Percentiles rank a stretch among this genome's conserved stretches.
phyloP scores from a whole-genome alignment of 2,329 filamentous ascomycete species.

The Eurotiales sp. region DNA sequence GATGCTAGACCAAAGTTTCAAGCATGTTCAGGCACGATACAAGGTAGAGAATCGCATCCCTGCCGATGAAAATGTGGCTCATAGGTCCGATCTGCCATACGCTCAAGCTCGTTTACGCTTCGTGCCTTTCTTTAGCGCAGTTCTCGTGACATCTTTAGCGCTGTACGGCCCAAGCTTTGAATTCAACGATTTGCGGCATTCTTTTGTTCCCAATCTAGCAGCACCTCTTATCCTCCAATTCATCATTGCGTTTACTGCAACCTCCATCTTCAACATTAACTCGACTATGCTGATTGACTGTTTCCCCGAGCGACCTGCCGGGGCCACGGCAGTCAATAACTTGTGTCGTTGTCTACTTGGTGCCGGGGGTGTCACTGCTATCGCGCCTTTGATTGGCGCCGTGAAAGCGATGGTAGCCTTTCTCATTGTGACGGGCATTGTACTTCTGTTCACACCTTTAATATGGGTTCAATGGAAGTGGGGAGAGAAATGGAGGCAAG shows the following conservation, averaged over 20 bases:
- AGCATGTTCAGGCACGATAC: no score
- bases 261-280: constrained; percentile 11
- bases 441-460: no score
- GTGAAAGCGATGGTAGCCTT: no score
- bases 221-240: constrained; percentile 8
- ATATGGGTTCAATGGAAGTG: no score
- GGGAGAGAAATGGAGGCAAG: no score
- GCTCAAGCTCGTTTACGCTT: constrained; percentile 4
- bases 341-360: no score
- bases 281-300: constrained; percentile 7
- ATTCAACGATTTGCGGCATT: constrained; percentile 3
- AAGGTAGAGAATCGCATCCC: no score
- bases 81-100: constrained; percentile 1
- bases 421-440: no score
- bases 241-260: constrained; percentile 6
- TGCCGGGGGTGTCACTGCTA: no score
- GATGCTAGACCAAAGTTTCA: constrained; percentile 6
- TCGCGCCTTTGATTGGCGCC: no score
- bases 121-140: constrained; percentile 1
- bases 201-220: constrained; percentile 7
- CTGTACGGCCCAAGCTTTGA: constrained; percentile 11
- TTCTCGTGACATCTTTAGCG: constrained; percentile 1
- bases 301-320: no score
- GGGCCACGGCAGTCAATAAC: no score
- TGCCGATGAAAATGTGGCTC: not conserved